Evolutionary conservation across 1,139 yeast genomes (phyloP), one percentile per base, ranked within the genome.

Genomic region (Diutina rugosa): DNA sequence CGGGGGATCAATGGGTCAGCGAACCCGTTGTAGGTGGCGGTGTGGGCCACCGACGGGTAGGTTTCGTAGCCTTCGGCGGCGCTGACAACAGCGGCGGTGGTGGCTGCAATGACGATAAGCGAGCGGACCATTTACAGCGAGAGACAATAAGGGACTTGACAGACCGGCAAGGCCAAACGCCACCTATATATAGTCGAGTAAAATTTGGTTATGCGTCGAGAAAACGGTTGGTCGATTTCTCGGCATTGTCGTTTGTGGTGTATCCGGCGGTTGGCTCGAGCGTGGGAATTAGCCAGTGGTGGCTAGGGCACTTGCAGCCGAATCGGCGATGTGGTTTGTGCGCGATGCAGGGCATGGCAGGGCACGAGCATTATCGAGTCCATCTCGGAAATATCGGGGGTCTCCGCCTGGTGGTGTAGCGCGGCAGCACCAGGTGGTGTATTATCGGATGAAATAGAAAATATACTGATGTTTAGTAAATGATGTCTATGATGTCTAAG

Each of bases 1-100:
- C 48, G 51, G 56, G 48, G 58, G 56, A 57, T 58, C 38, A 61
- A 57, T 21, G 55, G 57, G 56, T 61, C 63, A 35, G 63, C 63
- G 51, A 61, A 61, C 41, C 63, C 63, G 54, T 61, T 61, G 57
- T 60, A 58, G 51, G 62, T 58, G 12, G 63, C 63, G 10, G 62
- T 60, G 49, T 57, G 56, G 14, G 62, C 59, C n/a, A 61, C 62
- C 6, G 60, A 49, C 10, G 63, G 63, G 58, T 56, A 60, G 29
- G 58, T 60, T 16, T 53, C 54, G 56, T 56, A 60, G 21, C 57
- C 63, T 56, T 38, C 38, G 14, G 21, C 41, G 6, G 38, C 46
- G 6, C 38, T 14, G n/a, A 55, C 59, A 55, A 64, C 63, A 32
- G 61, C 55, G 55, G 61, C 62, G 8, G 21, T 28, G n/a, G 41